These are phyloP conservation scores for Colletotrichum australisinense DNA, from an alignment of 2,329 filamentous ascomycete species.

Conservation along the genomic window DNA sequence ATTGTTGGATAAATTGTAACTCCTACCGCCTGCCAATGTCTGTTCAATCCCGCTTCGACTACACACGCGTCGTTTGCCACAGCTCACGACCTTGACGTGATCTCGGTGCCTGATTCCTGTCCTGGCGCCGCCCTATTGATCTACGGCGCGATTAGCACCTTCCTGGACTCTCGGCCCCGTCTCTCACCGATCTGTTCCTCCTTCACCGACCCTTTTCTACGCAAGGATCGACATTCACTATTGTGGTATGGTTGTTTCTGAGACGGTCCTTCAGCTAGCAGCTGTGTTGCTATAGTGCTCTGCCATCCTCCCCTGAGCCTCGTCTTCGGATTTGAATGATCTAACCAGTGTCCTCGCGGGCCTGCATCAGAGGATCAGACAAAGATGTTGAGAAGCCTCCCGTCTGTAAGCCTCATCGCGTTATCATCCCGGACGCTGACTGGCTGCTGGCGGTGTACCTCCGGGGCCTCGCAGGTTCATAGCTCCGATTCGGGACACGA, in stretches of 20 bases:
- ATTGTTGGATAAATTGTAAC: neutral
- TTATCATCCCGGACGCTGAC: constrained; percentile 23
- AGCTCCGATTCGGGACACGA: constrained; percentile 87
- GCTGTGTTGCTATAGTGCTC: neutral
- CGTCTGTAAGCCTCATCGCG: too few relatives aligned
- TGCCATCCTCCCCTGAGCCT: neutral
- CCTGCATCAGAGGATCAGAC: neutral
- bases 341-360: neutral
- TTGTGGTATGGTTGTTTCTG: neutral
- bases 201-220: neutral
- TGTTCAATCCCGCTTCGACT: constrained; percentile 7
- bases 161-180: neutral
- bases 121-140: constrained; percentile 8
- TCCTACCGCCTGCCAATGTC: constrained; percentile 8
- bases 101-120: constrained; percentile 4
- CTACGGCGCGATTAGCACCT: neutral
- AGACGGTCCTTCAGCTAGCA: neutral
- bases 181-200: neutral
- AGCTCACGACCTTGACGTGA: constrained; percentile 14
- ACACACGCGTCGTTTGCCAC: constrained; percentile 27
- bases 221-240: neutral
- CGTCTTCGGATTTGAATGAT: neutral
- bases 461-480: constrained; percentile 71
- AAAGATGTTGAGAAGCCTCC: neutral
- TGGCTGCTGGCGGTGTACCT: constrained; percentile 22